Conservation (phyloP, 2,329 filamentous ascomycete genomes). For the Cercospora berteroae region DNA sequence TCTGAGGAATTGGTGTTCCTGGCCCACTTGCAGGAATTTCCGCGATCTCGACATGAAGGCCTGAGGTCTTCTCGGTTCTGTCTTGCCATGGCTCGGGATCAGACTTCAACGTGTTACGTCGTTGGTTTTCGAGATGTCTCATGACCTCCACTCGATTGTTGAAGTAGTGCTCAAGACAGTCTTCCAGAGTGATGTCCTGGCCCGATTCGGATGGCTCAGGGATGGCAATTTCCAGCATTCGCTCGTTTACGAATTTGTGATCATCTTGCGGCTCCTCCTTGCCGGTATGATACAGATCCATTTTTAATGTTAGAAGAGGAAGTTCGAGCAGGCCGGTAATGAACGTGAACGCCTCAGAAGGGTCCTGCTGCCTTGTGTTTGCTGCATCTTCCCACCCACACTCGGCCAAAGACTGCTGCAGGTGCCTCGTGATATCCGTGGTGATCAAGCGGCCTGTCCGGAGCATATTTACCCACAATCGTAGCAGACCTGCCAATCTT, state of each 20-base stretch:
- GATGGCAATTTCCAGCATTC: conserved; percentile 87
- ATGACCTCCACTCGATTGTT: conserved; percentile 90
- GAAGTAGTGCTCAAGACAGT: conserved; percentile 91
- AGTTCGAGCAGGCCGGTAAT: conserved; percentile 87
- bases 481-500: conserved; percentile 72
- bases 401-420: conserved; percentile 77
- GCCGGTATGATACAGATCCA: conserved; percentile 91
- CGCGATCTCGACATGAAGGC: conserved; percentile 46
- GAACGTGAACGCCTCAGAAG: conserved; percentile 92
- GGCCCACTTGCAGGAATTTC: conserved; percentile 38
- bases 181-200: conserved; percentile 69
- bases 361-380: conserved; percentile 81
- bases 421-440: conserved; percentile 75
- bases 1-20: conserved; percentile 33
- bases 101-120: conserved; percentile 58
- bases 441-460: conserved; percentile 81
- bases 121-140: conserved; percentile 62
- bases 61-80: conserved; percentile 31
- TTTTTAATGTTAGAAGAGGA: conserved; percentile 83
- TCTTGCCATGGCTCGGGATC: conserved; percentile 31
- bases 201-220: conserved; percentile 67
- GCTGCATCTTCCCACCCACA: conserved; percentile 88
- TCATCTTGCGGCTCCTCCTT: conserved; percentile 80
- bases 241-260: conserved; percentile 91
- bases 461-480: conserved; percentile 91